These are phyloP conservation scores for Colletotrichum sublineola DNA, from an alignment of 2,329 filamentous ascomycete genomes.

Conservation along the genomic window DNA sequence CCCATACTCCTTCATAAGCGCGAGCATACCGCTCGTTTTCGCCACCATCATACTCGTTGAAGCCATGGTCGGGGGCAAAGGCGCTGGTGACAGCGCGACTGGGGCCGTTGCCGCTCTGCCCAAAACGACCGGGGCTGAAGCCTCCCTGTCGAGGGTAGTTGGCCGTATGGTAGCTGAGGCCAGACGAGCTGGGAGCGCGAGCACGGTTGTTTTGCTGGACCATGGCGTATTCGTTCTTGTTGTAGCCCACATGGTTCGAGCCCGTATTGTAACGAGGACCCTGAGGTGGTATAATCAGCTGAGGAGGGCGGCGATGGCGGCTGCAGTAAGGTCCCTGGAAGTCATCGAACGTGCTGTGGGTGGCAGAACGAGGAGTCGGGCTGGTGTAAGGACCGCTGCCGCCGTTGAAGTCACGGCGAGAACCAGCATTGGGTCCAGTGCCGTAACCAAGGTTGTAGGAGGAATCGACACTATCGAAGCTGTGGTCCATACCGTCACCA, in stretches of 20 bases:
- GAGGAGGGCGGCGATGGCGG: constrained; percentile 14
- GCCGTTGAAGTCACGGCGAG: constrained; percentile 32
- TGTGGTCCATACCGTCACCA: constrained; percentile 10
- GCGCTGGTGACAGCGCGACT: constrained; percentile 9
- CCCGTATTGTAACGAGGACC: background rate
- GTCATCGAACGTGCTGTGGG: constrained; percentile 14
- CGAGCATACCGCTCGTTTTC: constrained; percentile 38
- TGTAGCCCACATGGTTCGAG: constrained; percentile 2
- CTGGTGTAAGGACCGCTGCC: constrained; percentile 24
- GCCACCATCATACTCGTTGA: constrained; percentile 21
- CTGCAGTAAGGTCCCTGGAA: constrained; percentile 14
- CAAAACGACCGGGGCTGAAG: constrained; percentile 16
- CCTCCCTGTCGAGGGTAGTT: constrained; percentile 21
- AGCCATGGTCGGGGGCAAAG: constrained; percentile 15
- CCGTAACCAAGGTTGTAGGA: constrained; percentile 30
- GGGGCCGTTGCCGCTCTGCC: constrained; percentile 22
- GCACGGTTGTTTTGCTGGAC: constrained; percentile 7
- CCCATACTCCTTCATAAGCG: constrained; percentile 41
- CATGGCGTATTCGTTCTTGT: constrained; percentile 16
- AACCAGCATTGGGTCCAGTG: constrained; percentile 14
- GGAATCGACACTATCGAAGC: constrained; percentile 19
- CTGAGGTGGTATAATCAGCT: constrained; percentile 8
- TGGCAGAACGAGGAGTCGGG: constrained; percentile 32
- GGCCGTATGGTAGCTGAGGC: constrained; percentile 20
- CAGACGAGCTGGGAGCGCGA: constrained; percentile 10